phyloP scores from a whole-genome alignment of 2,329 filamentous ascomycete species.

The Pseudogymnoascus sp. region DNA sequence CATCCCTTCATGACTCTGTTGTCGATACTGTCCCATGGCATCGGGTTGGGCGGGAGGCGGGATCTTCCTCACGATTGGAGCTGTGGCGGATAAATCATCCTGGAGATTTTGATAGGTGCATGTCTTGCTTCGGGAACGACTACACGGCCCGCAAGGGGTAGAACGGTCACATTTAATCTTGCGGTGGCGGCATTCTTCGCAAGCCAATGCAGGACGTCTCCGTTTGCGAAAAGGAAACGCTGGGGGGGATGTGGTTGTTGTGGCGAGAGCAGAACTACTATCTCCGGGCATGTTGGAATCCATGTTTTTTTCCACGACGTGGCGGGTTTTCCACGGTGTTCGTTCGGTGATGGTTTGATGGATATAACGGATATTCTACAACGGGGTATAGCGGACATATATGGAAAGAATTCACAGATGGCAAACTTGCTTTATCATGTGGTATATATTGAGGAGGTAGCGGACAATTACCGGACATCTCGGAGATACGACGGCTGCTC shows the following conservation, averaged over 20 bases:
- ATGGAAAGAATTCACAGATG: background rate
- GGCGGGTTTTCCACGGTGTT: background rate
- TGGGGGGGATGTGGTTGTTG: background rate
- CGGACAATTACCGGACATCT: constrained; percentile 2
- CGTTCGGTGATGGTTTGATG: background rate
- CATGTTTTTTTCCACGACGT: background rate
- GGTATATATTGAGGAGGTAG: background rate
- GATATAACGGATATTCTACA: background rate
- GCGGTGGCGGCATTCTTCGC: constrained; percentile 35
- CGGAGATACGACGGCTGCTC: background rate
- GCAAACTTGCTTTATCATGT: background rate
- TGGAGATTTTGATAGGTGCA: constrained; percentile 28
- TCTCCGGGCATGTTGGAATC: background rate
- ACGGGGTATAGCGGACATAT: constrained; percentile 1
- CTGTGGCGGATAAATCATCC: constrained; percentile 7
- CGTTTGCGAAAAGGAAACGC: constrained; percentile 21
- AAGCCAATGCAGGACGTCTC: constrained; percentile 33
- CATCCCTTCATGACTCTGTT: background rate
- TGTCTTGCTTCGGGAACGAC: constrained; percentile 24
- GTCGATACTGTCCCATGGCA: constrained; percentile 1
- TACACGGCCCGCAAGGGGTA: constrained; percentile 35
- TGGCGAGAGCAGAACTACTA: background rate
- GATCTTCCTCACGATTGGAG: background rate
- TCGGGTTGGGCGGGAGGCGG: background rate
- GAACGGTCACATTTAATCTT: constrained; percentile 41